Percentiles rank a stretch among this genome's conserved stretches.
These are phyloP conservation scores for Kazachstania sp. DNA, from an alignment of 1,139 yeast species.

Conservation along the genomic window DNA sequence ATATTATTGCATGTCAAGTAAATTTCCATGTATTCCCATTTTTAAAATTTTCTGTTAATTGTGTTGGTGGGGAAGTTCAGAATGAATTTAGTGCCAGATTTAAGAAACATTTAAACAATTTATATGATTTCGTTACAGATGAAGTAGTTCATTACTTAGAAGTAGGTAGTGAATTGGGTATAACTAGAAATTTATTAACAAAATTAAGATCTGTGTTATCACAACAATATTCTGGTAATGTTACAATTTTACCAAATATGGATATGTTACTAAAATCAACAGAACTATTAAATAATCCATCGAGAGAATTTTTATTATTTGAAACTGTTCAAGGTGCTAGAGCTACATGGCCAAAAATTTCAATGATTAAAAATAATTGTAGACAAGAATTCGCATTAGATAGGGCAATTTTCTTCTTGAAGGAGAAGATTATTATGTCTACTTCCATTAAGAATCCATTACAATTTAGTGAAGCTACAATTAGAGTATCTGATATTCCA, in stretches of 20 bases:
- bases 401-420: slow-evolving; percentile 56
- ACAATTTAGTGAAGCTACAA: slow-evolving; percentile 18
- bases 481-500: slow-evolving; percentile 11
- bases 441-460: slow-evolving; percentile 26
- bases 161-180: slow-evolving; percentile 63
- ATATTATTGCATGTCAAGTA: slow-evolving; percentile 93
- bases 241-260: slow-evolving; percentile 79
- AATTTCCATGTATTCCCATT: slow-evolving; percentile 94
- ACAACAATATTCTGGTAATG: slow-evolving; percentile 88
- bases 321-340: slow-evolving; percentile 76
- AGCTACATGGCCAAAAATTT: slow-evolving; percentile 88
- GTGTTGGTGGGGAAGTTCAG: slow-evolving; percentile 64
- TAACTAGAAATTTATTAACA: slow-evolving; percentile 62
- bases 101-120: slow-evolving; percentile 45
- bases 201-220: slow-evolving; percentile 67
- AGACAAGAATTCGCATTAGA: slow-evolving; percentile 84
- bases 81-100: slow-evolving; percentile 49
- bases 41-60: slow-evolving; percentile 54
- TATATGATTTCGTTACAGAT: slow-evolving; percentile 52
- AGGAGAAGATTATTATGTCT: slow-evolving; percentile 53
- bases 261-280: slow-evolving; percentile 47
- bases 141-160: slow-evolving; percentile 76
- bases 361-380: slow-evolving; percentile 80
- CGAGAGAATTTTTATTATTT: slow-evolving; percentile 60
- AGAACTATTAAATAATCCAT: slow-evolving; percentile 68